Evolutionary conservation across 2,329 filamentous ascomycete genomes (phyloP).

Genomic region (Botrytis deweyae): DNA sequence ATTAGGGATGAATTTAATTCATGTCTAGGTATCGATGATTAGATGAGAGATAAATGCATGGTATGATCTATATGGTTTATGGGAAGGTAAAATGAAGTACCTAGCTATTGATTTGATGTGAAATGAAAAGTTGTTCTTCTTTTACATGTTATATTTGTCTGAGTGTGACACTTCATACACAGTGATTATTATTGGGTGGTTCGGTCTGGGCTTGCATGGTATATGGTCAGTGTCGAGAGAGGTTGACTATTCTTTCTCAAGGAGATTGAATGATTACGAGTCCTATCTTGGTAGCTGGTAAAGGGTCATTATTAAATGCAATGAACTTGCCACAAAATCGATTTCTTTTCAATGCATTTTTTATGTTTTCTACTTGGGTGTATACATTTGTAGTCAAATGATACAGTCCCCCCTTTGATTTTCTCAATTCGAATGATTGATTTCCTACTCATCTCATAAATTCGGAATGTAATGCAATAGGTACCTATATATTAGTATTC

Average conservation of each 20-base stretch:
- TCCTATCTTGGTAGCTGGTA: too few relatives aligned
- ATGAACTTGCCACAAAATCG: too few relatives aligned
- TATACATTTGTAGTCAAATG: too few relatives aligned
- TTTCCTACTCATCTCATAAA: too few relatives aligned
- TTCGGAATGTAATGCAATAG: too few relatives aligned
- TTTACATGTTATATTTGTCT: neutral
- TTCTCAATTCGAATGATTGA: too few relatives aligned
- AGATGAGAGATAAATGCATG: neutral
- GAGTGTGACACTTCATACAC: neutral
- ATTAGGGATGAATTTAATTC: neutral
- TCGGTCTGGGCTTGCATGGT: neutral
- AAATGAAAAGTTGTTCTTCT: neutral
- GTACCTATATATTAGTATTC: too few relatives aligned
- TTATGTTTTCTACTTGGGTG: too few relatives aligned
- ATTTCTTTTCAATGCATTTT: too few relatives aligned
- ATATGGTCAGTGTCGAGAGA: neutral
- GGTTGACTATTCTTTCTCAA: neutral
- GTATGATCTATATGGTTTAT: neutral
- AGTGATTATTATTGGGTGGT: neutral
- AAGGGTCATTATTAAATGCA: too few relatives aligned
- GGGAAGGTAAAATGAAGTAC: neutral
- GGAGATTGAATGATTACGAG: neutral
- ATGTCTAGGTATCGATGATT: neutral
- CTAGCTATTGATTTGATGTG: neutral
- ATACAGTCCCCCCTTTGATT: too few relatives aligned